Base-by-base conservation (phyloP, 495 filamentous ascomycete species). In the Xylaria longipes region DNA sequence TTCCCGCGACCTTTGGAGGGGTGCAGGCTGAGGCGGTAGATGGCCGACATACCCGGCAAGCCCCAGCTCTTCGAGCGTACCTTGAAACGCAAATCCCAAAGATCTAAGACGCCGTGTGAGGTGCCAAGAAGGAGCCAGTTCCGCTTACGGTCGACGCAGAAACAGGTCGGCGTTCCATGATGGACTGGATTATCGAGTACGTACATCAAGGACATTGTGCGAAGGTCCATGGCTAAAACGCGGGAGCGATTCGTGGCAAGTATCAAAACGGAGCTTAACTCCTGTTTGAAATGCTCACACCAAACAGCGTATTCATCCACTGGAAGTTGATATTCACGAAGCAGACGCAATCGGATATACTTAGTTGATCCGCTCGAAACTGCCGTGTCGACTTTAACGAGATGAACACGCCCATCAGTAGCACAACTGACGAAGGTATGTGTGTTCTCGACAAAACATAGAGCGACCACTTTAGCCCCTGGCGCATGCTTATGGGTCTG, bases 1-100 rank as follows among this genome's bases (percentile, higher is more conserved):
- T 88, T 91, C 5, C 91, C 91, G 11, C 91, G 86, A 5, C 91
- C 91, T 76, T 92, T 93, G 33, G 87, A 85, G 0, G 94, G 94
- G 73, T 97, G 93, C 2, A 96, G 81, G 64, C 88, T 82, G 4
- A 98, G 83, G 11, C 93, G 87, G 70, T 97, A 92, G 71, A 99
- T 97, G 31, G 92, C 85, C 9, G 91, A 88, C 74, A 91, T 92
- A 37, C 93, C 93, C 2, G 93, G 90, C 11, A 99, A 87, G 27
- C 93, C 94, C 95, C 95, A 98, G 7, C 90, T 92, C 80, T 93
- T 95, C 37, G 97, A 81, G 20, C 94, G 90, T 62, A 97, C 86
- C 65, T 89, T 91, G 82, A 98, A 99, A 20, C 97, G 92, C 20
- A 99, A 88, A 78, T 99, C 97, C 96, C 97, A 99, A 22, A 99